These are phyloP conservation scores for Lactarius pseudohatsudake DNA, from an alignment of 768 basidiomycete species.

Conservation along the genomic window DNA sequence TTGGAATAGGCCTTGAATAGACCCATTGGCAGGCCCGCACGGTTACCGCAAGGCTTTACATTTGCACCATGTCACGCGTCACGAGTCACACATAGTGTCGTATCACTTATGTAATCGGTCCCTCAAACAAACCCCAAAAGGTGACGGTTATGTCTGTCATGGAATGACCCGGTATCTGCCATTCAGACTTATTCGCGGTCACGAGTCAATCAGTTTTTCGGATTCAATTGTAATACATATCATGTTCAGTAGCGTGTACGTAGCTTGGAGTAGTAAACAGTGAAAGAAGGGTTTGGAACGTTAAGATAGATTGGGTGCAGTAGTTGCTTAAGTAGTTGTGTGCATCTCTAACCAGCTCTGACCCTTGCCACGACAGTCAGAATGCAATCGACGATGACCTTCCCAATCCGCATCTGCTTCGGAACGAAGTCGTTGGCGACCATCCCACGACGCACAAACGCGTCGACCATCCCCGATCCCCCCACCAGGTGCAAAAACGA, in stretches of 20 bases:
- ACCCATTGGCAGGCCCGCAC: neutral
- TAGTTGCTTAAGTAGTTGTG: no score
- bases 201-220: neutral
- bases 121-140: no score
- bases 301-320: neutral
- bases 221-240: conserved; percentile 33
- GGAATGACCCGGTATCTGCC: no score
- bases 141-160: neutral
- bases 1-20: no score
- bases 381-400: conserved; percentile 10
- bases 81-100: no score
- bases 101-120: no score
- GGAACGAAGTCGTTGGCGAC: conserved; percentile 19
- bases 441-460: conserved; percentile 26
- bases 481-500: conserved; percentile 47
- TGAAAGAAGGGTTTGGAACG: neutral
- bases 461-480: conserved; percentile 33
- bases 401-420: conserved; percentile 21
- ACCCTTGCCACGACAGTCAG: conserved; percentile 3
- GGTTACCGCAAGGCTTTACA: no score
- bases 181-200: no score
- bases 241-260: neutral
- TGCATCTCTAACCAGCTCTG: conserved; percentile 1
- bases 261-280: neutral
- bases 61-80: no score